These are phyloP conservation scores for Prunus dulcis DNA, from an alignment of 306 rosid species.

Conservation along the genomic window DNA sequence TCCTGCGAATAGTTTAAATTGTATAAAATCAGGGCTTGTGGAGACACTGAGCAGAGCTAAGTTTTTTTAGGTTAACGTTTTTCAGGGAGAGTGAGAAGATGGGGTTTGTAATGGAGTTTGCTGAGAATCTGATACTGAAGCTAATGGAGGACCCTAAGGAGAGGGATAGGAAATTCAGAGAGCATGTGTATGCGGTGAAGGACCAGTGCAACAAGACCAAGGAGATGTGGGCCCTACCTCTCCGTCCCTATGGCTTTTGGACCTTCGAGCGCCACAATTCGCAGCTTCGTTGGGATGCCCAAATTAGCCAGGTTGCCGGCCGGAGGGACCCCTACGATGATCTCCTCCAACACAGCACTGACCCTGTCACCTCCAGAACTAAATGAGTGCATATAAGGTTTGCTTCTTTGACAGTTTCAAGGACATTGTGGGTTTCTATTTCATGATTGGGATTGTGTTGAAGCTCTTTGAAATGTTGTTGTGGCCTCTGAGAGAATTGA, in stretches of 20 bases:
- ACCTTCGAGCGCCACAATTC: constrained; percentile 93
- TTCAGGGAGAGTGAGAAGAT: constrained; percentile 38
- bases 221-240: constrained; percentile 85
- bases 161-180: constrained; percentile 85
- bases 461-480: background rate
- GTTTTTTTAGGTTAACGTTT: constrained; percentile 9
- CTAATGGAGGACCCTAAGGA: constrained; percentile 92
- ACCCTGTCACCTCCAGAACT: constrained; percentile 13
- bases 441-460: background rate
- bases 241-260: constrained; percentile 95
- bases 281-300: constrained; percentile 90
- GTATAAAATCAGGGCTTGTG: constrained; percentile 11
- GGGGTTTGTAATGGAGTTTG: constrained; percentile 92
- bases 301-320: constrained; percentile 80
- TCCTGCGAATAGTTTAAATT: background rate
- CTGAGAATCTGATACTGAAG: constrained; percentile 74
- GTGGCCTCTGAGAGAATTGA: background rate
- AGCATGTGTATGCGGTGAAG: constrained; percentile 50
- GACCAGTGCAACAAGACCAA: constrained; percentile 71
- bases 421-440: background rate
- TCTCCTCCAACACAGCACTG: constrained; percentile 43
- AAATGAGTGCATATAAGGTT: constrained; percentile 42
- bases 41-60: background rate
- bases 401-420: background rate
- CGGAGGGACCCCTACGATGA: constrained; percentile 95